Evolutionary conservation across 2,329 filamentous ascomycete genomes (phyloP).

Genomic region (Ophiognomonia clavigignenti-juglandacearum): DNA sequence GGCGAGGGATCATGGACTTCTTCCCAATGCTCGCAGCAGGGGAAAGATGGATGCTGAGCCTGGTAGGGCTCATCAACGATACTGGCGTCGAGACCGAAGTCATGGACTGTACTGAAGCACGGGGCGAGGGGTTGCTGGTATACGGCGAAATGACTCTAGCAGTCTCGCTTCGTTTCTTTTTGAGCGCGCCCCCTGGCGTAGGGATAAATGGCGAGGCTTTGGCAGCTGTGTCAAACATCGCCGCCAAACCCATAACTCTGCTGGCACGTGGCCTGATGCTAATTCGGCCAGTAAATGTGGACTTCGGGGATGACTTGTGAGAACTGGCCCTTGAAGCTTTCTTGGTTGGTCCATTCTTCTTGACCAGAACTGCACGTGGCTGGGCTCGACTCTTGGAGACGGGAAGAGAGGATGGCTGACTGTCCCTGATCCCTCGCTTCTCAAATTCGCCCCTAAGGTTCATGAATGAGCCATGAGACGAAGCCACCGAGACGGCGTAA

Average conservation of each 20-base stretch:
- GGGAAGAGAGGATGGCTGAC: conserved; percentile 1
- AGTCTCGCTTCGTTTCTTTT: conserved; percentile 9
- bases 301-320: conserved; percentile 1
- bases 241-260: conserved; percentile 45
- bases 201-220: conserved; percentile 20
- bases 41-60: conserved; percentile 1
- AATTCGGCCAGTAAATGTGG: neutral
- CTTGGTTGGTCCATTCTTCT: neutral
- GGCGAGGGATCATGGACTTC: conserved; percentile 3
- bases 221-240: conserved; percentile 41
- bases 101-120: conserved; percentile 1
- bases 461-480: conserved; percentile 4
- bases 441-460: conserved; percentile 1
- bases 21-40: neutral
- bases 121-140: conserved; percentile 13
- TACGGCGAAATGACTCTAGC: conserved; percentile 13
- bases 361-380: neutral
- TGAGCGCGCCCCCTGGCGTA: conserved; percentile 4
- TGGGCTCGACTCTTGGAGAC: neutral
- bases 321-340: conserved; percentile 12
- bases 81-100: conserved; percentile 9
- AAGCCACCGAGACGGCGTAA: neutral
- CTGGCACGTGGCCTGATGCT: conserved; percentile 22
- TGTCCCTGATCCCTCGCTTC: neutral
- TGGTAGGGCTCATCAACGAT: conserved; percentile 7